Evolutionary conservation across 192 early-diverging fungal species (phyloP).

Genomic region (Entomortierella beljakovae): DNA sequence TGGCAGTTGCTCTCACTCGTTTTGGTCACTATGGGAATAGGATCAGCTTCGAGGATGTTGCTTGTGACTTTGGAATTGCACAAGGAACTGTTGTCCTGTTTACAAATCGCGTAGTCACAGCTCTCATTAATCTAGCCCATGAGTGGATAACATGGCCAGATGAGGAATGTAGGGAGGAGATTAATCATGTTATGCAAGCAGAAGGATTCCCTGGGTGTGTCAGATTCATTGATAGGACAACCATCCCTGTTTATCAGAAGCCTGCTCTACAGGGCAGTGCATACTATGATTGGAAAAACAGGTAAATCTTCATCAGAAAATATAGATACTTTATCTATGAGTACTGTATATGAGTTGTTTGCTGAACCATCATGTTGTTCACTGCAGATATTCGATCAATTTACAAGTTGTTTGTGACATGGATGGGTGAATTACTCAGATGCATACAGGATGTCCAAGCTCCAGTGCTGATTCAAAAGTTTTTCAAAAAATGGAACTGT

Average conservation of each 20-base stretch:
- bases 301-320: neutral
- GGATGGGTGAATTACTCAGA: conserved; percentile 1
- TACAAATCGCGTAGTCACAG: too few relatives aligned
- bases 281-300: conserved; percentile 13
- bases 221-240: conserved; percentile 18
- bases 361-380: neutral
- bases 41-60: too few relatives aligned
- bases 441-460: conserved; percentile 12
- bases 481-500: neutral
- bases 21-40: too few relatives aligned
- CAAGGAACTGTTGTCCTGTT: too few relatives aligned
- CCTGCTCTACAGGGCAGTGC: neutral
- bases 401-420: conserved; percentile 7
- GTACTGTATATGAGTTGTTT: too few relatives aligned
- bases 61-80: too few relatives aligned
- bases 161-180: too few relatives aligned
- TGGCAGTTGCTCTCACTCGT: too few relatives aligned
- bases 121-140: too few relatives aligned
- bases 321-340: neutral
- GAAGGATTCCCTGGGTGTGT: too few relatives aligned
- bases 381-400: conserved; percentile 10
- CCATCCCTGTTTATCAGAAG: neutral
- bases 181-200: too few relatives aligned
- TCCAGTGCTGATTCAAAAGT: neutral
- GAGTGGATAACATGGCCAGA: too few relatives aligned